Percentiles rank a stretch among this genome's conserved stretches.
phyloP scores from a whole-genome alignment of 202 grass and related monocot species.

The Thinopyrum obtusiflorum region DNA sequence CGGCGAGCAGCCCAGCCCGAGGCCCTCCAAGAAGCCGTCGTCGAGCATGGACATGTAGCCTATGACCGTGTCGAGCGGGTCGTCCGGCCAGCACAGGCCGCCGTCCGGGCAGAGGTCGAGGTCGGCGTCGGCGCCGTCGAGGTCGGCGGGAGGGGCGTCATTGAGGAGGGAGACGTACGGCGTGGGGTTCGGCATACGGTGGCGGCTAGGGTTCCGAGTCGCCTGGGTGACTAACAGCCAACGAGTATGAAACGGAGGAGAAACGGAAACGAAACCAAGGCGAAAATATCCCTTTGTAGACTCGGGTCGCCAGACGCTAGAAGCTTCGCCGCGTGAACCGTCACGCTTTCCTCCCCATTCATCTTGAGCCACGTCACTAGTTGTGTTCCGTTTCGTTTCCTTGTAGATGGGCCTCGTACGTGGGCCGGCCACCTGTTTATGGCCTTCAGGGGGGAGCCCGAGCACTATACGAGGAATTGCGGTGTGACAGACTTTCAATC shows the following conservation, averaged over 20 bases:
- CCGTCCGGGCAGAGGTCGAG: neutral
- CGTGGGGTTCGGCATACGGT: conserved; percentile 9
- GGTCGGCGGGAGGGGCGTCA: neutral
- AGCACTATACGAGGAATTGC: no score
- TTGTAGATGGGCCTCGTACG: neutral
- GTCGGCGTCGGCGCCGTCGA: neutral
- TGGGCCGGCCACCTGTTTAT: neutral
- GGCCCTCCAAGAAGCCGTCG: neutral
- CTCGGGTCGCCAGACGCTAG: neutral
- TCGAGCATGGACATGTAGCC: neutral
- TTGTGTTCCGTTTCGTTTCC: neutral
- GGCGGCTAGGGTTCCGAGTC: conserved; percentile 22
- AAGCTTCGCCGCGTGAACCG: neutral
- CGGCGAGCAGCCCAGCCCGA: neutral
- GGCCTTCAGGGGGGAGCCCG: no score
- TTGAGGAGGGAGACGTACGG: neutral
- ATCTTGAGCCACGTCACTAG: neutral
- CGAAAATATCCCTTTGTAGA: neutral
- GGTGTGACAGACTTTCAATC: no score
- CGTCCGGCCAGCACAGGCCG: conserved; percentile 35
- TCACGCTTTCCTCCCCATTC: neutral
- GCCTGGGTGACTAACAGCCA: neutral
- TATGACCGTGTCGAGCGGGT: conserved; percentile 38
- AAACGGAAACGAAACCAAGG: neutral
- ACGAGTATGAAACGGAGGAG: neutral